Evolutionary conservation across 495 filamentous ascomycete genomes (phyloP), one percentile per base, ranked within the genome.

Genomic region (Penicillium subrubescens): DNA sequence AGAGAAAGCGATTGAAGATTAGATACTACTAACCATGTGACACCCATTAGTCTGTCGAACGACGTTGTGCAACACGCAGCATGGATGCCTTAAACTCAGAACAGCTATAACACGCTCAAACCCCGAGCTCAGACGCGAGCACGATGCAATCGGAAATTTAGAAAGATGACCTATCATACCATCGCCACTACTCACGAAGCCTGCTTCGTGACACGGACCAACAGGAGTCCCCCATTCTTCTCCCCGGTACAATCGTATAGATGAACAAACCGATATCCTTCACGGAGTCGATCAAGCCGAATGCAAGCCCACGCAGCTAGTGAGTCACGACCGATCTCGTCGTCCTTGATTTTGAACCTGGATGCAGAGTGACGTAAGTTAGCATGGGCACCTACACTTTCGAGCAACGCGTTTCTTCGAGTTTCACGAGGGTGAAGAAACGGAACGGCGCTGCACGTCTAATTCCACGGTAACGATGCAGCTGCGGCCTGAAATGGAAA

Each of bases 301-400:
- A 96, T 87, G 71, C 93, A 96, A 8, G 92, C 87, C 94, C 94
- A 98, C 12, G 89, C 92, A 21, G 91, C 92, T 41, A 96, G 71
- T 53, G 88, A 81, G 66, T 97, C 92, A 62, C 84, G 83, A 3
- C 87, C 87, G 58, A 94, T 81, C 66, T 93, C 89, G 63, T 94
- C 88, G 69, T 97, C 90, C 72, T 91, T 88, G 66, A 97, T 82
- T 73, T 96, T 90, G 75, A 97, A 92, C 60, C 94, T 92, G 50
- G n/a, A 62, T 51, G 51, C 53, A 67, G 21, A 48, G n/a, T 44
- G 23, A n/a, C 19, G 66, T 73, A 17, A 69, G 67, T 51, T 17
- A 37, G 35, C 25, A 44, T 58, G 34, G 46, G 31, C 17, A 34
- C 50, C 41, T 54, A 34, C 31, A 25, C 21, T 52, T 37, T 55